Percentiles rank a stretch among this genome's conserved stretches.
These are phyloP conservation scores for Cryptococcus sp. DNA, from an alignment of 1,284 basidiomycete genomes.

Conservation along the genomic window DNA sequence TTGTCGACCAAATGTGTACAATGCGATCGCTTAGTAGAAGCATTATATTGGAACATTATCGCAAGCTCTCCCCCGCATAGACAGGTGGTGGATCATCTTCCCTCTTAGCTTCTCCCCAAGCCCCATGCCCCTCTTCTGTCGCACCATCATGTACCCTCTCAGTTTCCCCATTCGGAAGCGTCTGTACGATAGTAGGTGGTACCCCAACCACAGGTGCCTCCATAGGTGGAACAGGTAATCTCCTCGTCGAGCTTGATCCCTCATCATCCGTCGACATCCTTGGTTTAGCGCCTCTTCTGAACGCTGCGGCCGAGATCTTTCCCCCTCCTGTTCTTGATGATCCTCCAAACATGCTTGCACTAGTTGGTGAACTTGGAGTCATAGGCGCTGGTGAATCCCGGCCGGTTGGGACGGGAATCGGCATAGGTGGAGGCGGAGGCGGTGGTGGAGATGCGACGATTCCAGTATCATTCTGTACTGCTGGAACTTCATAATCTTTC, in stretches of 20 bases:
- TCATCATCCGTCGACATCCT: neutral
- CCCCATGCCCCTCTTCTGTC: neutral
- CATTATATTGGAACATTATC: neutral
- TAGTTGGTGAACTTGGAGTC: neutral
- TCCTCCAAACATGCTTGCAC: too few relatives aligned
- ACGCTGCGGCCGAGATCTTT: constrained; percentile 36
- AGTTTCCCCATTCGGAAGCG: neutral
- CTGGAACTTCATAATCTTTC: neutral
- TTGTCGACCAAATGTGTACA: too few relatives aligned
- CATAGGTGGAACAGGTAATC: neutral
- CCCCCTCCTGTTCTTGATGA: constrained; percentile 13
- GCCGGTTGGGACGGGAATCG: neutral
- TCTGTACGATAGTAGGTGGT: neutral
- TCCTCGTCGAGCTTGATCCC: neutral
- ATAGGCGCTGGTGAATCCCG: constrained; percentile 1
- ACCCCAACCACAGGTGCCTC: neutral
- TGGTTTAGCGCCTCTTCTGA: constrained; percentile 20
- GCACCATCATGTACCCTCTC: neutral
- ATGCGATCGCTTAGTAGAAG: too few relatives aligned
- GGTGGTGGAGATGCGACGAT: neutral
- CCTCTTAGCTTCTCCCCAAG: neutral
- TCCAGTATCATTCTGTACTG: neutral
- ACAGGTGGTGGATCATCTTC: neutral
- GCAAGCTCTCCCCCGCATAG: neutral
- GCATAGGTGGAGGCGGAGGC: neutral